These are phyloP conservation scores for Alternaria consortialis DNA, from an alignment of 2,329 filamentous ascomycete genomes.

Conservation along the genomic window DNA sequence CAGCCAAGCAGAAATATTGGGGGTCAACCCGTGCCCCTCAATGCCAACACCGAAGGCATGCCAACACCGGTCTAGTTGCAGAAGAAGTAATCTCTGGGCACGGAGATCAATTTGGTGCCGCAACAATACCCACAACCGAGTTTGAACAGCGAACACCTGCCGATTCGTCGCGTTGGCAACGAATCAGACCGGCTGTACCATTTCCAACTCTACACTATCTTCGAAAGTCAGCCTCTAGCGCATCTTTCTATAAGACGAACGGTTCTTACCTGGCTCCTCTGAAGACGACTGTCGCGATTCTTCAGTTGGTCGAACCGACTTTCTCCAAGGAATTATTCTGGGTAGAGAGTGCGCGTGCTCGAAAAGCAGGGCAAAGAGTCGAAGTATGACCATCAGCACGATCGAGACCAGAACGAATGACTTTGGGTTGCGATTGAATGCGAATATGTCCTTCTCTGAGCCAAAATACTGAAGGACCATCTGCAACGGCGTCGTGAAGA, in stretches of 20 bases:
- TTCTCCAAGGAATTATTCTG: not conserved
- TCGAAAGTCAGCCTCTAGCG: not conserved
- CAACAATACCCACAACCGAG: not conserved
- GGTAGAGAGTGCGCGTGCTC: not conserved
- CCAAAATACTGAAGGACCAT: conserved; percentile 19
- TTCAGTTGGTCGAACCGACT: not conserved
- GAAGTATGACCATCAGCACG: conserved; percentile 8
- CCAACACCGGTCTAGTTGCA: not conserved
- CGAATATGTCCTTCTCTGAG: conserved; percentile 8
- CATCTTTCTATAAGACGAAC: not conserved
- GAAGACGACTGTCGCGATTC: not conserved
- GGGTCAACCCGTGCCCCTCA: not conserved
- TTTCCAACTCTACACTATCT: not conserved
- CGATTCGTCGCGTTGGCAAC: not conserved
- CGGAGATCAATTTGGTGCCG: not conserved
- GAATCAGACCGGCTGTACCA: not conserved
- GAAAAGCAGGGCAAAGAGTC: not conserved
- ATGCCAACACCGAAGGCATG: not conserved
- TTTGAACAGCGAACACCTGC: not conserved
- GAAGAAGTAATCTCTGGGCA: not conserved
- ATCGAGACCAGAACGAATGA: conserved; percentile 4
- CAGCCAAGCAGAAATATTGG: not conserved
- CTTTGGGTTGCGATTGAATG: conserved; percentile 9
- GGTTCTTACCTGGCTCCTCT: not conserved
- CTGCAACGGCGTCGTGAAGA: conserved; percentile 9